Base-by-base conservation (phyloP, 1,139 yeast species). In the Candida gigantensis region DNA sequence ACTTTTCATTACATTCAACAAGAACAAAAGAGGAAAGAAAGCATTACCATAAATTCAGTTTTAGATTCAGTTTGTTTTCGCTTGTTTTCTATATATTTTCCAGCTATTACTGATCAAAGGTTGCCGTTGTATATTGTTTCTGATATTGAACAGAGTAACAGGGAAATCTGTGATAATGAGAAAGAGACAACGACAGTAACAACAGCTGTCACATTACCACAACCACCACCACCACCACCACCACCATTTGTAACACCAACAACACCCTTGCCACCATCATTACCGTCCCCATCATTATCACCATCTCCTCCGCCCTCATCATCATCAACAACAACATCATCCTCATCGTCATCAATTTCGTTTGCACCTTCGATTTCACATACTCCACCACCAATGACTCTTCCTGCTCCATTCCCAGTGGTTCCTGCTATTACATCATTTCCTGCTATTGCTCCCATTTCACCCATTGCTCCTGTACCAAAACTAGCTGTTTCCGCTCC, bases 21-120 rank as follows among this genome's bases (percentile, higher is more conserved):
- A 12, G 13, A 23, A 11, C 25, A 23, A 23, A n/a, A n/a, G n/a
- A n/a, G n/a, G n/a, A n/a, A 23, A 23, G 13, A 23, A n/a, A 18
- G 14, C 24, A 31, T 31, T 15, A 15, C 18, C 9, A 18, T 30
- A 30, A 30, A 24, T 12, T 30, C 33, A 16, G 23, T 30, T 20
- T 30, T 30, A 17, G 33, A 30, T 24, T 17, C 33, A 4, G 23
- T 30, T 24, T 30, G 18, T 24, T 12, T 13, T 15, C 7, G 17
- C 17, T 24, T 25, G 18, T 24, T 25, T 25, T n/a, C 24, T 13
- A 16, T 10, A 6, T 24, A 19, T 18, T 24, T 25, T 18, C 29
- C 24, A 18, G 16, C 9, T 6, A 24, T 24, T 9, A n/a, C 18
- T 25, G 6, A 31, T 31, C 29, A 31, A 10, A 25, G 14, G 5